phyloP scores from a whole-genome alignment of 352 stramenopile genomes.

The Globisporangium lucens region DNA sequence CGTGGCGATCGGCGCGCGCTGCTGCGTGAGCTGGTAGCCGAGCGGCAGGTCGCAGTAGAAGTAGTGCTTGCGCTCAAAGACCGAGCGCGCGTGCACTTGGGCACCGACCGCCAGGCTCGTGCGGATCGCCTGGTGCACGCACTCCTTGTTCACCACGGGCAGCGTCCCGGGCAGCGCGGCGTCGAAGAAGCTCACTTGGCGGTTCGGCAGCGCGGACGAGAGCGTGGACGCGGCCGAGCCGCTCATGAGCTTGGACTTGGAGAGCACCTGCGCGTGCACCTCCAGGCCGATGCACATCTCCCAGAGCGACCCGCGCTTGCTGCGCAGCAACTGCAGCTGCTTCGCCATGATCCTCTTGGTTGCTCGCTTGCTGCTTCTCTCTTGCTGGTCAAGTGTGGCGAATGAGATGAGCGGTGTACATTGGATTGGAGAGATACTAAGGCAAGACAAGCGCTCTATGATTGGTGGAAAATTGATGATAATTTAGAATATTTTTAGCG shows the following conservation, averaged over 20 bases:
- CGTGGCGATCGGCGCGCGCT: background rate
- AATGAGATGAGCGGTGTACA: background rate
- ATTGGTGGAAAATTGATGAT: background rate
- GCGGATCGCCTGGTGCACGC: background rate
- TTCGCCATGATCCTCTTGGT: background rate
- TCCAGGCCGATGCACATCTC: background rate
- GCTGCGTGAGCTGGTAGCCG: background rate
- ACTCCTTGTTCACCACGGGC: background rate
- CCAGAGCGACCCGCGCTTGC: background rate
- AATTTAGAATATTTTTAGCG: background rate
- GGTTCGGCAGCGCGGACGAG: background rate
- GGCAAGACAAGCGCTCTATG: background rate
- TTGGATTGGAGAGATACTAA: background rate
- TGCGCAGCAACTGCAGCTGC: background rate
- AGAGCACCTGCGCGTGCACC: background rate
- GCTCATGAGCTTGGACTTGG: background rate
- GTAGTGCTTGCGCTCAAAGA: background rate
- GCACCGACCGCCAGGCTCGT: background rate
- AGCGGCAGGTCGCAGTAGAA: background rate
- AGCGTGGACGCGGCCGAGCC: background rate
- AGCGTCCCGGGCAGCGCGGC: background rate
- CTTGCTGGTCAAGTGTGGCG: background rate
- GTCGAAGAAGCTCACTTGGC: background rate
- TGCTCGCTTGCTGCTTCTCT: background rate
- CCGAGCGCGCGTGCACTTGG: background rate